Base-by-base conservation (phyloP, 1,284 basidiomycete genomes). In the Coniophora puteana region DNA sequence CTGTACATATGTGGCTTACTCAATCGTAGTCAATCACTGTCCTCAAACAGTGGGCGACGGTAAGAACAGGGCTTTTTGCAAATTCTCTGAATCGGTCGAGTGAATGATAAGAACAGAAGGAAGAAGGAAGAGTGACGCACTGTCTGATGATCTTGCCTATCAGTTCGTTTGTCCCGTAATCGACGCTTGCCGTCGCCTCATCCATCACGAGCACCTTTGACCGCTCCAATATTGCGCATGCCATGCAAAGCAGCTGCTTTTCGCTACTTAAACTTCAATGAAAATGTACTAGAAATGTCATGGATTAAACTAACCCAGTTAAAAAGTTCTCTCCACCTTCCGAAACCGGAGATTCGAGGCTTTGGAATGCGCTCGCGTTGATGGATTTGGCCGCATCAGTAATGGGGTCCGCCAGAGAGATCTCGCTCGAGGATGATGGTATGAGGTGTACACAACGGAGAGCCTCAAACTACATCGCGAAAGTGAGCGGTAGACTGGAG, bases 301-400 rank as follows among this genome's bases (percentile, higher is more conserved):
- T n/a, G 26, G 23, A 7, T 11, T n/a, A 33, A 4, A 37, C 73
- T 32, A 51, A 85, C 84, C 93, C 93, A 5, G 87, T 86, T 0
- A 87, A 92, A 59, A 95, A 94, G 63, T 95, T 96, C 32, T 94
- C 92, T 14, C 92, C 92, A 2, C 85, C 85, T 63, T 91, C 89
- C 1, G 86, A 87, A 8, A 96, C 91, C 12, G 79, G 62, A 1
- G 86, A 89, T 46, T 92, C 89, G 3, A 97, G 72, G 58, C 91
- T 83, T 24, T 80, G 78, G 78, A 96, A 96, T 4, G 91, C 80
- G 49, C 93, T 93, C 25, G 66, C 72, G 54, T 95, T 95, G 44
- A 89, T 66, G 4, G 59, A 67, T 16, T 71, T 72, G 10, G 14
- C 28, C 4, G 23, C n/a, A 7, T 67, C 66, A 14, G 67, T 68